Base-by-base conservation (phyloP, 106 monocot genomes). In the Chionographis japonica region DNA sequence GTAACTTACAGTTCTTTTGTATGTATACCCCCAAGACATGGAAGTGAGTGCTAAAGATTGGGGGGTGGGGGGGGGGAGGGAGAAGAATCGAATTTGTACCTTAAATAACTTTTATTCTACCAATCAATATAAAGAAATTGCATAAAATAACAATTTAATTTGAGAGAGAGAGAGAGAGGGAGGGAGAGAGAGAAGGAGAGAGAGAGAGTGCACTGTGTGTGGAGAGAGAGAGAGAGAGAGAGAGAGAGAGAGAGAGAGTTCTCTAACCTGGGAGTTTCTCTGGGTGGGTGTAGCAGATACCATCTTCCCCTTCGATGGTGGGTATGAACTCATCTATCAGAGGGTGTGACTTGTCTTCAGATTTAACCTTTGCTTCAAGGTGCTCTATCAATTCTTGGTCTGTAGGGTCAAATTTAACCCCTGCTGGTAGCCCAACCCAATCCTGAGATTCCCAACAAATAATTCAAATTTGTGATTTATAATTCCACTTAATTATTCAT, bases 291-390 rank as follows among this genome's bases (percentile, higher is more conserved):
- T 91, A 95, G 68, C 95, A 95, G 50, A 95, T 95, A 3, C 95
- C 95, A 73, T 95, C 79, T 56, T 95, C 88, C 17, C 95, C 95
- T 61, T 95, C 91, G 18, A 95, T 80, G 5, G 95, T 94, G 4
- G 94, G 90, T 68, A 94, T 92, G 82, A 97, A 97, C 65, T 85
- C 95, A 66, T 97, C 95, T 65, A 97, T 97, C 54, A 95, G 75
- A 51, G 95, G 95, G 56, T 95, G 91, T 1, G 85, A 83, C 35
- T 67, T 79, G 6, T 65, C 72, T 4, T 52, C 75, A 15, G 40
- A 55, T 36, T 71, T 69, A 37, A 92, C 89, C 67, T 92, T 88
- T 1, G 86, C 88, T 51, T 91, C 91, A 11, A 95, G 77, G 61
- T 95, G 91, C 68, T 92, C 95, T 19, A 92, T 81, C 74, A 95